Base-by-base conservation (phyloP, 129 eudicot genomes). In the Flaveria ramosissima region DNA sequence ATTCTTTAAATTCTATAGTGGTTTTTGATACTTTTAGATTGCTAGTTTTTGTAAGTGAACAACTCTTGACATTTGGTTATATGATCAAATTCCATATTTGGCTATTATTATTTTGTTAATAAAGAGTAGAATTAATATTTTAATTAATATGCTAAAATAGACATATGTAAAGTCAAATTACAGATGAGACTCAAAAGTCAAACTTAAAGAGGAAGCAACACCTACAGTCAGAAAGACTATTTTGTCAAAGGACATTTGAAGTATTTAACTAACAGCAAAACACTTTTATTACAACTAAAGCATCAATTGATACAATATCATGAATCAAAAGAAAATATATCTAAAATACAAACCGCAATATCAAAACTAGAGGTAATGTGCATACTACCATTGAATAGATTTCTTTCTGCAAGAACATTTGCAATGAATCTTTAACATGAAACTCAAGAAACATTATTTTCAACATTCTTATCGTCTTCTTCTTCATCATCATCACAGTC, bases 291-390 rank as follows among this genome's bases (percentile, higher is more conserved):
- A 30, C 69, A 66, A 41, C 50, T 39, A 17, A 56, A n/a, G 53
- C 20, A 73, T 63, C 67, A 56, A 56, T 12, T 17, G 36, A 36
- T 56, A 73, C 77, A 55, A 55, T 39, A 21, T 56, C 77, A 56
- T 9, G 52, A 36, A 14, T 12, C 39, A 72, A 56, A 20, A 19
- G 21, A 55, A 36, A 53, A 7, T 8, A 36, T 32, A 32, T 10
- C n/a, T 9, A 52, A 30, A 24, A 9, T 0, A 41, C 16, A 30
- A 30, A 67, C 24, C 8, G 10, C 16, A 53, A 72, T 11, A 71
- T 26, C 47, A 71, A 71, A 13, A 71, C 75, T 51, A 71, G 43
- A 71, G 27, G 75, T 71, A 51, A 71, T 71, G 63, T 71, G 64
- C 75, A 71, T 71, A 19, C 48, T 72, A 72, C 39, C 53, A 32